Base-by-base conservation (phyloP, 768 basidiomycete genomes). In the Leccinum truebloodii region DNA sequence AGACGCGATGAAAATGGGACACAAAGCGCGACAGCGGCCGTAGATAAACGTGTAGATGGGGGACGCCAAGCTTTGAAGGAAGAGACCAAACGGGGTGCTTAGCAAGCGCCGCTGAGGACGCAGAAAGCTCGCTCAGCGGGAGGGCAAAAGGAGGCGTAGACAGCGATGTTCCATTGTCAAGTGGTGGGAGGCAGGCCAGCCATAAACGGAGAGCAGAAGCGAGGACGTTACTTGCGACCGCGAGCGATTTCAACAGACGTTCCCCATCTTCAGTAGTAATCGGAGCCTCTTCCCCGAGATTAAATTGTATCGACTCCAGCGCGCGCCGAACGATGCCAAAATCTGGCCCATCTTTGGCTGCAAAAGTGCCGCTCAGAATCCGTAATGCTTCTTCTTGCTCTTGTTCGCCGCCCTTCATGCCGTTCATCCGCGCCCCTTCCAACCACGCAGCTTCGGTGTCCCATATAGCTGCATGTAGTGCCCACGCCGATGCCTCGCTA, bases 351-450 rank as follows among this genome's bases (percentile, higher is more conserved):
- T 74, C 13, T 69, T 77, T 14, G 4, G n/a, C 4, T 2, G 44
- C 26, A 60, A 89, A 88, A 4, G 76, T 77, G 0, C 62, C 56
- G 61, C 70, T 74, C 1, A 86, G 51, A 6, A 65, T 58, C 3
- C 70, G 68, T 9, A 86, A 54, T 18, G 55, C 65, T 30, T 76
- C 76, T 13, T 62, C 69, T 57, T 86, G 82, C 69, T 94, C 92
- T 14, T 71, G 72, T 61, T 87, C 84, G 6, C 94, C 94, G 3
- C 81, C 81, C 65, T 78, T 82, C 13, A 86, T 71, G 0, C 83
- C 81, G 67, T 98, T 97, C 20, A 94, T 78, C 55, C 79, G 81
- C 8, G 83, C 80, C 2, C 95, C 94, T 65, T 92, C 89, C 3
- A 92, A 68, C 89, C 91, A 95, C 12, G 86, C 83, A 1, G 81